Base-by-base conservation (phyloP, 768 basidiomycete species). In the Mycena leptocephala region DNA sequence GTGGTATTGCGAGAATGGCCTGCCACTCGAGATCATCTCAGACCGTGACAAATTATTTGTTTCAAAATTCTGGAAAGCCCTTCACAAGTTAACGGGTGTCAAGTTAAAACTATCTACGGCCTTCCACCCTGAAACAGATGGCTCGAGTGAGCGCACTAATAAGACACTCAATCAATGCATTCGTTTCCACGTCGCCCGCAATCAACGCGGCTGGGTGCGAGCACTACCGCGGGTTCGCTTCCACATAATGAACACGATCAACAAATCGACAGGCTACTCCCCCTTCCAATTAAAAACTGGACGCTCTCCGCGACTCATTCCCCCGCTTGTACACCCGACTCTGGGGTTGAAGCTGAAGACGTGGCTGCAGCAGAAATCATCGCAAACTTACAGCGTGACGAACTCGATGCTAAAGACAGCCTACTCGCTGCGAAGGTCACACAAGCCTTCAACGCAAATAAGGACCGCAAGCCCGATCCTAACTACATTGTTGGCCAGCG, bases 101-200 rank as follows among this genome's bases (percentile, higher is more conserved):
- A 80, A 83, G 28, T 55, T 84, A 0, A 77, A 79, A 11, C 78
- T 87, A 68, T 86, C 85, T 0, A 82, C 84, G 0, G 64, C 84
- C 0, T 86, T 80, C 59, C 86, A 87, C 32, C 85, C 85, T 0
- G 80, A 88, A 59, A 86, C 83, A 0, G 83, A 87, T 43, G 81
- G 85, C 1, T 30, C 79, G 0, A 84, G 79, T n/a, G 80, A 87
- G 76, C 70, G 75, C 0, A 79, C 80, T 0, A 84, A 84, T 46
- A 79, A 82, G 35, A 83, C 81, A 0, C 59, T 84, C 3, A 78
- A 76, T n/a, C 82, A 84, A 51, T 61, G 41, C 32, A 55, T 80
- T 1, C 72, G 74, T 35, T 85, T 74, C 53, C 76, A 79, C 77
- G 80, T 83, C 18, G 71, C 80, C 10, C 24, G 74, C 1, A 78